Conservation (phyloP, 192 early-diverging fungal species). For the Backusella parvicylindrica region DNA sequence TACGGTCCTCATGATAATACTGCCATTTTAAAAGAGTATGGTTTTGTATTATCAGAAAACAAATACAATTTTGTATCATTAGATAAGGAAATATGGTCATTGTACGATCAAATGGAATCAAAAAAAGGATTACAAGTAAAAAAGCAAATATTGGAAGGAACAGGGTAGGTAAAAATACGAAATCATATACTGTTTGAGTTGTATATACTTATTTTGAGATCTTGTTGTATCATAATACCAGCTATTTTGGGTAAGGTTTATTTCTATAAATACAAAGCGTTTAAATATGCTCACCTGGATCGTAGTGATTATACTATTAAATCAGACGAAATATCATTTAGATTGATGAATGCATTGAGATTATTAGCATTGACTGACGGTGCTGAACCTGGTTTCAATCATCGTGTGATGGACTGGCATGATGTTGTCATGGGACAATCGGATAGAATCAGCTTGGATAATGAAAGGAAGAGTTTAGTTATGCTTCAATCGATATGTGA, state of each 20-base stretch:
- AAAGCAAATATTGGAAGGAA: conserved; percentile 35
- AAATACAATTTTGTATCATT: conserved; percentile 47
- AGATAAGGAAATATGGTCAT: conserved; percentile 43
- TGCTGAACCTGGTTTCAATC: conserved; percentile 19
- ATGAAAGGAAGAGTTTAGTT: conserved; percentile 33
- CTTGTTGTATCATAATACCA: not conserved
- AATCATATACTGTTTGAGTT: not conserved
- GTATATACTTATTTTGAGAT: not conserved
- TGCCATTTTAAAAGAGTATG: conserved; percentile 54
- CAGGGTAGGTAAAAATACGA: conserved; percentile 24
- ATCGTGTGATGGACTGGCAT: conserved; percentile 40
- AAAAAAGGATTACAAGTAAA: conserved; percentile 31
- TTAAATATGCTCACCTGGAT: too few relatives aligned
- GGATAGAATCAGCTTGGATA: conserved; percentile 39
- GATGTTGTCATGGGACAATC: conserved; percentile 42
- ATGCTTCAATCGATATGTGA: conserved; percentile 37
- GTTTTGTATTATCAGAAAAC: conserved; percentile 52
- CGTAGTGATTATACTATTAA: conserved; percentile 50
- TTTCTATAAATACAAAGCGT: too few relatives aligned
- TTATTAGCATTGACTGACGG: conserved; percentile 32
- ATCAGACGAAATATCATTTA: conserved; percentile 45
- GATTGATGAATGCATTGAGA: conserved; percentile 44
- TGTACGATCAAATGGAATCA: conserved; percentile 34
- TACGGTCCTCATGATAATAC: conserved; percentile 58
- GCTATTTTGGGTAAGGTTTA: conserved; percentile 42